A percentile compares a stretch with the other conserved stretches of the same genome.
Evolutionary conservation across 1,284 basidiomycete genomes (phyloP).

Genomic region (Cerrena zonata): DNA sequence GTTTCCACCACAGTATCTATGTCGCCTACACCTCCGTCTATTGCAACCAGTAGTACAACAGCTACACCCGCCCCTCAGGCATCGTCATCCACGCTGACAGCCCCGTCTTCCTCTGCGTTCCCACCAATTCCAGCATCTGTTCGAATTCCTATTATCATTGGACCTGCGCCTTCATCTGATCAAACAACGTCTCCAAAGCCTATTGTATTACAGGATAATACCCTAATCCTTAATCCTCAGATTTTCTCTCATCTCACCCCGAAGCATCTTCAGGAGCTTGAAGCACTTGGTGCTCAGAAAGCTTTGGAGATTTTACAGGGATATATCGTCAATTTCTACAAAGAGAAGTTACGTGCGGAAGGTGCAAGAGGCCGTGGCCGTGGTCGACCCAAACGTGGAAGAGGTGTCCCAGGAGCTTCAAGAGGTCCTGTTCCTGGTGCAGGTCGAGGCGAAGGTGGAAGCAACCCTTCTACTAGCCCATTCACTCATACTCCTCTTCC

Average conservation of each 20-base stretch:
- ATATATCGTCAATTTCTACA: constrained; percentile 80
- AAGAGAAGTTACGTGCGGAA: constrained; percentile 61
- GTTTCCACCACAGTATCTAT: constrained; percentile 4
- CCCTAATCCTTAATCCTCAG: constrained; percentile 76
- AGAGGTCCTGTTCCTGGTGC: constrained; percentile 9
- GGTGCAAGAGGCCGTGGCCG: constrained; percentile 41
- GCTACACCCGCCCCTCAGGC: constrained; percentile 14
- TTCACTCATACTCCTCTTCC: constrained; percentile 6
- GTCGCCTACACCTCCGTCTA: constrained; percentile 11
- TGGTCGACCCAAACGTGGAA: constrained; percentile 24
- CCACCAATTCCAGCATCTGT: constrained; percentile 34
- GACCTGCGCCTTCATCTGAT: constrained; percentile 42
- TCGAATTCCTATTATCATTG: constrained; percentile 58
- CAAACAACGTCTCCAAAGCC: constrained; percentile 44
- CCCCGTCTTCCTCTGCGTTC: constrained; percentile 20
- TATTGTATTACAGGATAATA: constrained; percentile 81
- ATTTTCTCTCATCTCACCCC: constrained; percentile 77
- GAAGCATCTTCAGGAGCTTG: constrained; percentile 71
- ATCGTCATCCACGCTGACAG: constrained; percentile 12
- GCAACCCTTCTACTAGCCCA: not conserved
- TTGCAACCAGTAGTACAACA: constrained; percentile 8
- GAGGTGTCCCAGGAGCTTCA: constrained; percentile 14
- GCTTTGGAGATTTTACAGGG: constrained; percentile 78
- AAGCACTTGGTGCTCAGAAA: constrained; percentile 76
- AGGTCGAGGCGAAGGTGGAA: not conserved